phyloP scores from a whole-genome alignment of 345 rosid genomes.

The thale cress (Arabidopsis thaliana) region DNA sequence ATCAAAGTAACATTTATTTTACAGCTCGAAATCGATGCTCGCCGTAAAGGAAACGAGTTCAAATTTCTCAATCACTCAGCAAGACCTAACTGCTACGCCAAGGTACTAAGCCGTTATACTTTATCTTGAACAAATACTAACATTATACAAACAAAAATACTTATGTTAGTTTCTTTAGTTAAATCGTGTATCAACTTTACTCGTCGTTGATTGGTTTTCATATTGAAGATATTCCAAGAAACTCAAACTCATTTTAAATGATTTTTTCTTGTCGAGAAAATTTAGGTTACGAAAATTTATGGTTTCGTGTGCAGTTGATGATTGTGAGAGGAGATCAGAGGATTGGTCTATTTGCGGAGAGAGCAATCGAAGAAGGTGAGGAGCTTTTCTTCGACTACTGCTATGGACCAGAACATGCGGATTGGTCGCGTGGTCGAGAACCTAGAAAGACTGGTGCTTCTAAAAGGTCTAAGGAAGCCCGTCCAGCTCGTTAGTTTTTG shows the following conservation, averaged over 20 bases:
- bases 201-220: neutral
- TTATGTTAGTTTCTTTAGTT: neutral
- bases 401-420: slow-evolving; percentile 75
- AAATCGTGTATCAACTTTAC: neutral
- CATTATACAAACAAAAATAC: neutral
- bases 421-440: slow-evolving; percentile 57
- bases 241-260: neutral
- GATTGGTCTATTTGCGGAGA: slow-evolving; percentile 80
- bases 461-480: slow-evolving; percentile 27
- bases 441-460: slow-evolving; percentile 63
- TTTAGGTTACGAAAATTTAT: neutral
- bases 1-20: slow-evolving; percentile 17
- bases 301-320: slow-evolving; percentile 60
- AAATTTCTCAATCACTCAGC: slow-evolving; percentile 88
- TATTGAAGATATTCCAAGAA: neutral
- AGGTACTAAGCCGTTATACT: slow-evolving; percentile 51
- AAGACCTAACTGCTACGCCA: slow-evolving; percentile 86
- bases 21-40: slow-evolving; percentile 86
- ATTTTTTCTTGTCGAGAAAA: neutral
- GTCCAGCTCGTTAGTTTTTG: neutral
- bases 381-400: slow-evolving; percentile 85
- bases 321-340: slow-evolving; percentile 92
- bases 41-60: slow-evolving; percentile 88
- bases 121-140: slow-evolving; percentile 6
- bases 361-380: slow-evolving; percentile 77